Conservation (phyloP, 1,139 yeast species). For the Lodderomyces metapsilosis region DNA sequence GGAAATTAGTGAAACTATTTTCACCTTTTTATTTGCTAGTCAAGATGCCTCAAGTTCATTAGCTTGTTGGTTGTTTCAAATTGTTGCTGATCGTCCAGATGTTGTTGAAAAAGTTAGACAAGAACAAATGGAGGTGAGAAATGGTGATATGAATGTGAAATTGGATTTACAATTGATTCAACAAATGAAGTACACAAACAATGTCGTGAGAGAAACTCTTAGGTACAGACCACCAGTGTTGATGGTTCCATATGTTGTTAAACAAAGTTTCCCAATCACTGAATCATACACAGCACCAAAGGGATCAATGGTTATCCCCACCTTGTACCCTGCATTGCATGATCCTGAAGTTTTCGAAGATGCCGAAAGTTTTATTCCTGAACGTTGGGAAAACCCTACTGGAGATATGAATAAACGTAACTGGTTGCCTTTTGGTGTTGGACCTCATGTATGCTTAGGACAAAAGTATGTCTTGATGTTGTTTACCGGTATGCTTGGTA, state of each 20-base stretch:
- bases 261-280: slow-evolving; percentile 79
- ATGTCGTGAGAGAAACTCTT: slow-evolving; percentile 88
- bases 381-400: slow-evolving; percentile 71
- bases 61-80: slow-evolving; percentile 97
- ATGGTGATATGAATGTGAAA: slow-evolving; percentile 63
- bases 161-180: slow-evolving; percentile 74
- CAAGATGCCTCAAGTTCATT: slow-evolving; percentile 98
- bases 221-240: slow-evolving; percentile 96
- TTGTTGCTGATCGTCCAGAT: slow-evolving; percentile 93
- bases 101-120: slow-evolving; percentile 79
- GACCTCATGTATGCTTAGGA: slow-evolving; percentile 95
- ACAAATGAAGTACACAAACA: slow-evolving; percentile 80
- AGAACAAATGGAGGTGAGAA: slow-evolving; percentile 84
- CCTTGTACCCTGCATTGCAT: slow-evolving; percentile 91
- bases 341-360: slow-evolving; percentile 94
- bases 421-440: slow-evolving; percentile 96
- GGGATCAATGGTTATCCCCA: slow-evolving; percentile 95
- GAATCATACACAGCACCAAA: slow-evolving; percentile 88
- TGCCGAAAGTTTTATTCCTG: slow-evolving; percentile 93
- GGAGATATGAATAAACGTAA: slow-evolving; percentile 68
- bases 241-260: slow-evolving; percentile 96
- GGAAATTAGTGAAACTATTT: slow-evolving; percentile 93
- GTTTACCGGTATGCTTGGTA: slow-evolving; percentile 87
- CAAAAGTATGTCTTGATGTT: slow-evolving; percentile 90
- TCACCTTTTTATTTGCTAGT: slow-evolving; percentile 94